Base-by-base conservation (phyloP, 139 green algal genomes). In the Coccomyxa sp. region DNA sequence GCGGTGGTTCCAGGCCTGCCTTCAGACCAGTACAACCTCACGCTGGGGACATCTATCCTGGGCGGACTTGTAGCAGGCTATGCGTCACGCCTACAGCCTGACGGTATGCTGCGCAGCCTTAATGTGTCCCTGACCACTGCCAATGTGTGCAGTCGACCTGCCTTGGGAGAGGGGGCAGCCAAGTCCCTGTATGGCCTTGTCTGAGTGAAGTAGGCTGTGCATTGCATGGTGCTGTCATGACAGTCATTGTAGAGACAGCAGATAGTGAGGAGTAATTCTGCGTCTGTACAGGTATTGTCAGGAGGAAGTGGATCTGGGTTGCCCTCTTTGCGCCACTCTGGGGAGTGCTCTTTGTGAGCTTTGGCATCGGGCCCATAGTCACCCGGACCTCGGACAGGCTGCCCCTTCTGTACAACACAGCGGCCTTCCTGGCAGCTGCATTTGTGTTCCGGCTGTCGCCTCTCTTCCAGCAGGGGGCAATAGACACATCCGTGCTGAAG, bases 301-400 rank as follows among this genome's bases (percentile, higher is more conserved):
- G 82, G 69, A 81, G 84, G 8, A 76, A 74, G 6, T 94, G 86
- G 88, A 71, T 92, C 7, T 95, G 87, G 87, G 76, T 83, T 44
- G 54, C 92, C 38, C 55, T 95, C 9, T 95, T 95, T 77, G 86
- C 86, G 10, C 91, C 91, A 7, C 78, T 95, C 24, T 95, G 91
- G 88, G 87, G 70, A 55, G 85, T 74, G 33, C 76, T 95, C 0
- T 95, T 92, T 40, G 79, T 95, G 55, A 93, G 85, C 81, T 95
- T 95, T 85, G 91, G 91, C 6, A 75, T 95, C 38, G 91, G 91
- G 0, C 91, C 91, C 14, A 73, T 95, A 0, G 44, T 95, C 1
- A 82, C 39, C 16, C 84, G 91, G 36, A 95, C 91, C 0, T 73
- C 74, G 44, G 90, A 95, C 72, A 39, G 64, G 58, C 76, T 79